Evolutionary conservation across 257 asterid genomes (phyloP), one percentile per base, ranked within the genome.

Genomic region (Osmanthus fragrans): DNA sequence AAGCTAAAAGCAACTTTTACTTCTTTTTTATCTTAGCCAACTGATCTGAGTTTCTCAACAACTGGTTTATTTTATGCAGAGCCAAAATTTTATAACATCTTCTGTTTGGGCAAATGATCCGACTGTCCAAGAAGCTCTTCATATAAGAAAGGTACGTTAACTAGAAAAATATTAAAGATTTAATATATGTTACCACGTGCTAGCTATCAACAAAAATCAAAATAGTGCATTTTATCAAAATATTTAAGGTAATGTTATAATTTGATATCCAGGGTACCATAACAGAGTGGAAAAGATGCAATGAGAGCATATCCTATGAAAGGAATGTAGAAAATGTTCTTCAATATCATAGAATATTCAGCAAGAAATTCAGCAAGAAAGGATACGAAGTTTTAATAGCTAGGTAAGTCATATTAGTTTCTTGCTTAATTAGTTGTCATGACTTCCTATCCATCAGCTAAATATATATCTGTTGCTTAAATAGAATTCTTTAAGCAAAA

Each of bases 71-170:
- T 6, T 40, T 56, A 60, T 76, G 23, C 79, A 84, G 88, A 82
- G 77, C 56, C 49, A 67, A 30, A 81, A 84, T 58, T 76, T 72
- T 71, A 64, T 36, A 47, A 84, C 76, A 78, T 78, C 84, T 0
- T 76, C 76, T 45, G 33, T 56, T 73, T 82, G 86, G 90, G 86
- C 84, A 33, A 86, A 84, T 25, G 76, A 82, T 78, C 76, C 34
- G 29, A 67, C 45, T 73, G 85, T 84, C 68, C 81, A 79, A 79
- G 73, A 37, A 37, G 42, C 42, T 37, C 42, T 37, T 37, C 42
- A 77, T 45, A 60, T 82, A 23, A 84, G 80, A 64, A 82, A 81
- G 85, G 88, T 84, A 75, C 30, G 64, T 40, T 16, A 27, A 23
- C 30, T 29, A 34, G 12, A 18, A 27, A 11, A 29, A 11, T 8